phyloP scores from a whole-genome alignment of 2,329 filamentous ascomycete species.

The Alternaria infectoria region DNA sequence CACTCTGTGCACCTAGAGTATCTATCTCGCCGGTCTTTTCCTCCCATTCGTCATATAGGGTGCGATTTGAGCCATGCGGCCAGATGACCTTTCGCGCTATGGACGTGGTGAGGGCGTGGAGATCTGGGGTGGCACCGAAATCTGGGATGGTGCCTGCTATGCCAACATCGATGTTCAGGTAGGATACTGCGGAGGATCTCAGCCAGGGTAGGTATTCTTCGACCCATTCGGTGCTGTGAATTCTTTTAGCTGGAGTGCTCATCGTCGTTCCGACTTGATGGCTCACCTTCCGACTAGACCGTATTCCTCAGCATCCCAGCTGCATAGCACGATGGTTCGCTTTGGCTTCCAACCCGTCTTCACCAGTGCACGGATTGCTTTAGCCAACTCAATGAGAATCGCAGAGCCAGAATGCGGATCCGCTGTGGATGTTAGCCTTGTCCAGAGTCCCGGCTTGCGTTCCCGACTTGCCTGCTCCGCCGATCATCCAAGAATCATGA shows the following conservation, averaged over 20 bases:
- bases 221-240: constrained; percentile 53
- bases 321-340: constrained; percentile 41
- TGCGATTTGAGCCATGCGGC: constrained; percentile 48
- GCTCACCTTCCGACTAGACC: constrained; percentile 34
- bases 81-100: constrained; percentile 49
- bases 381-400: constrained; percentile 57
- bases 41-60: constrained; percentile 54
- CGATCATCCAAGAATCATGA: constrained; percentile 61
- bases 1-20: constrained; percentile 53
- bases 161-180: constrained; percentile 58
- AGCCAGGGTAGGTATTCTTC: constrained; percentile 58
- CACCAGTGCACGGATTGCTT: constrained; percentile 56
- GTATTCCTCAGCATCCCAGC: constrained; percentile 53
- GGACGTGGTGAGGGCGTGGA: constrained; percentile 44
- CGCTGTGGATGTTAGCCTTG: constrained; percentile 25
- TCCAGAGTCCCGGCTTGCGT: not conserved
- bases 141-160: constrained; percentile 51
- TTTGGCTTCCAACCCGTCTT: constrained; percentile 58
- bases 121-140: constrained; percentile 47
- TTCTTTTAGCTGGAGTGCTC: constrained; percentile 8
- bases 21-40: constrained; percentile 44
- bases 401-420: constrained; percentile 60
- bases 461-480: constrained; percentile 49
- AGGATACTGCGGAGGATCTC: constrained; percentile 50
- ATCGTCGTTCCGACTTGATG: not conserved